Conservation (phyloP, 2,329 filamentous ascomycete genomes). For the Penicillium rolfsii region DNA sequence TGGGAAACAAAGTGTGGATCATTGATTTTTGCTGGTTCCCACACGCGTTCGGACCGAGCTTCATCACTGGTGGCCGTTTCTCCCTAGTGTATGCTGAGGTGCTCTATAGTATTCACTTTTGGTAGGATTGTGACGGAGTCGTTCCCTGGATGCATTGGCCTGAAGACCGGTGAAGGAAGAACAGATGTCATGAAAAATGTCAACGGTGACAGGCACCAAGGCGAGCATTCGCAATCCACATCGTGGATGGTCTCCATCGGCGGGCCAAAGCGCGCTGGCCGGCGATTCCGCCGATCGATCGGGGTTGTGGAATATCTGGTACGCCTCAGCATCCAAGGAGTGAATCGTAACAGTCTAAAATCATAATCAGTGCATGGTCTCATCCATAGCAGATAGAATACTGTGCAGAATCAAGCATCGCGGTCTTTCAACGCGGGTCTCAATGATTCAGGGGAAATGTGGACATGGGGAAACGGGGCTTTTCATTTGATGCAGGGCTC, state of each 20-base stretch:
- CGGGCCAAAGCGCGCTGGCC: neutral
- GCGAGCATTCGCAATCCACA: neutral
- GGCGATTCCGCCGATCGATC: neutral
- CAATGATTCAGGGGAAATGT: neutral
- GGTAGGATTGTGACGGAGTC: neutral
- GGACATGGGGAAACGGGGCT: neutral
- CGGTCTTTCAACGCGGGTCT: neutral
- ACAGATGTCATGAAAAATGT: neutral
- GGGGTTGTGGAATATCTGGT: neutral
- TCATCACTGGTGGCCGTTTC: neutral
- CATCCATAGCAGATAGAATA: neutral
- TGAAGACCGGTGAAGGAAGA: neutral
- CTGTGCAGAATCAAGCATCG: neutral
- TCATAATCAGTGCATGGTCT: neutral
- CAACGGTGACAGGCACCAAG: neutral
- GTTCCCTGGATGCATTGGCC: neutral
- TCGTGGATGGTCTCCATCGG: neutral
- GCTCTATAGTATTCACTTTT: neutral
- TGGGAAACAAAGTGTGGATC: slow-evolving; percentile 4
- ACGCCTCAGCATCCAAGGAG: neutral
- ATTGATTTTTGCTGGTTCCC: slow-evolving; percentile 11
- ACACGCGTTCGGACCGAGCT: slow-evolving; percentile 9
- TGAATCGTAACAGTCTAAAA: neutral
- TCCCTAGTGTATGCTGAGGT: neutral
- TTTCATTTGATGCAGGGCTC: neutral